Base-by-base conservation (phyloP, 192 early-diverging fungal genomes). In the Phycomyces blakesleeanus region DNA sequence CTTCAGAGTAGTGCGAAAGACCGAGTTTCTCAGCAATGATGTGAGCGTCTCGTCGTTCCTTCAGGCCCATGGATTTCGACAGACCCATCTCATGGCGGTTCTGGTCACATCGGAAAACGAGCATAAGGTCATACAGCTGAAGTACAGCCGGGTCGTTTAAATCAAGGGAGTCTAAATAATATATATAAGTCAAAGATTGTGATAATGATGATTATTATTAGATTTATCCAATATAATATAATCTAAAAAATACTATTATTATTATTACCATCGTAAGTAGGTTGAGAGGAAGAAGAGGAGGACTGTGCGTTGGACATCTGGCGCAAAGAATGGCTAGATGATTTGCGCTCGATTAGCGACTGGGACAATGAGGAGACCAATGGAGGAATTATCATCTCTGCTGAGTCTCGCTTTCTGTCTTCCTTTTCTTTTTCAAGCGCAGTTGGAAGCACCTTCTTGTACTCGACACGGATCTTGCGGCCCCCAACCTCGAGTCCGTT, bases 391-490 rank as follows among this genome's bases (percentile, higher is more conserved):
- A n/a, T n/a, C n/a, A n/a, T n/a, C n/a, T n/a, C n/a, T n/a, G 11
- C 25, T 11, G 53, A 29, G 76, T 76, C 75, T 41, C 72, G 68
- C 54, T 82, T 76, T 64, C 84, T 72, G 67, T 83, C 73, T 74
- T 85, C 78, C 65, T 81, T 75, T 55, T 74, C 76, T 22, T 27
- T 14, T 21, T 42, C 38, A 53, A 16, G 38, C 15, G 74, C 83
- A 18, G 76, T 79, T 5, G 86, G 88, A 65, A 91, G 77, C 56
- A 88, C 79, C 61, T 87, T 87, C 68, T 91, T 91, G 72, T 87
- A 91, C 69, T 91, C 89, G 25, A 91, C 89, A 66, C 87, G 82
- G 55, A 91, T 76, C 59, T 87, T 89, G 21, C 89, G 81, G 38
- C 89, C 88, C 38, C 78, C 72, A 63, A 91, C 79, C 41, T 86